Conservation (phyloP, 192 early-diverging fungal species). For the Umbelopsis sp. region DNA sequence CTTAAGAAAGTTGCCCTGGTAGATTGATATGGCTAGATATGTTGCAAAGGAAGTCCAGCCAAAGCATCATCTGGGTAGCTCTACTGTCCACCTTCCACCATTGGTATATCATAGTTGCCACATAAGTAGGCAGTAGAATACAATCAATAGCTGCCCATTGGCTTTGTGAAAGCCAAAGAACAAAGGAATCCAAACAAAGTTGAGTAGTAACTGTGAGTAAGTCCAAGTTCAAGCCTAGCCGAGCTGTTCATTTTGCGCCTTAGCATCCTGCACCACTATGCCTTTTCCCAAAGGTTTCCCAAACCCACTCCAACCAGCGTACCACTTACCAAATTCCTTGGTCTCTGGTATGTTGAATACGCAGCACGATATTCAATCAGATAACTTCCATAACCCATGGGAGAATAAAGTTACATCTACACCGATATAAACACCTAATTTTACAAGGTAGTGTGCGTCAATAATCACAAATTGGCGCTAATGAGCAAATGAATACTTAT, state of each 20-base stretch:
- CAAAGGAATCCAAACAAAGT: background rate
- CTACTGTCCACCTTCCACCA: constrained; percentile 7
- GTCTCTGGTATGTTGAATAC: background rate
- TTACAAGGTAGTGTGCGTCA: background rate
- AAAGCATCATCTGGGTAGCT: background rate
- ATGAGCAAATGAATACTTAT: background rate
- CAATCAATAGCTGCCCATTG: background rate
- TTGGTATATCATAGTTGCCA: background rate
- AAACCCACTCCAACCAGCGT: background rate
- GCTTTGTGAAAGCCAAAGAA: constrained; percentile 9
- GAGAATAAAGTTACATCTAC: background rate
- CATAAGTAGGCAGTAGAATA: background rate
- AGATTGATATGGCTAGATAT: background rate
- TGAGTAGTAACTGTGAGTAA: background rate
- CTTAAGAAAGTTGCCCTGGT: background rate
- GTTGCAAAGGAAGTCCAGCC: constrained; percentile 3
- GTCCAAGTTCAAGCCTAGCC: background rate
- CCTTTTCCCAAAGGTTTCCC: background rate
- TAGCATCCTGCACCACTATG: no score
- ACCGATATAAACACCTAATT: constrained; percentile 5
- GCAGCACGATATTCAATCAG: background rate
- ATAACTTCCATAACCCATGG: background rate
- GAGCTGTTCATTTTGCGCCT: background rate
- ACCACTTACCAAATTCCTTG: background rate
- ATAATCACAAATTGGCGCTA: background rate